phyloP scores from a whole-genome alignment of 495 filamentous ascomycete species.

The Penicillium lagena region DNA sequence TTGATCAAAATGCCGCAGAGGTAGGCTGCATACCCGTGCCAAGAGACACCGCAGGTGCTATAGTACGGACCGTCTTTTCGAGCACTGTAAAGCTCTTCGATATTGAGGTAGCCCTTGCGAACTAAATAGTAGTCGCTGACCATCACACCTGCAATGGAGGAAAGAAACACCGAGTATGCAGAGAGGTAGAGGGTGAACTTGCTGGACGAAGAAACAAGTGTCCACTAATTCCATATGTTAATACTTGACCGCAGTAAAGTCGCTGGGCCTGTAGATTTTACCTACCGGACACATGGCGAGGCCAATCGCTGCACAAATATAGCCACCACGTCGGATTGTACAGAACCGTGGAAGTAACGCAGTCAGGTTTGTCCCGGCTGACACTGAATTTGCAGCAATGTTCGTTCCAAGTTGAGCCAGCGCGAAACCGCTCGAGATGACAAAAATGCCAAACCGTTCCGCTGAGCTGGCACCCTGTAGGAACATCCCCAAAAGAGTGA shows the following conservation, averaged over 20 bases:
- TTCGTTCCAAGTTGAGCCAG: slow-evolving; percentile 90
- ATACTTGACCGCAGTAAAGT: background rate
- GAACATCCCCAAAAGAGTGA: slow-evolving; percentile 68
- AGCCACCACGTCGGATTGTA: slow-evolving; percentile 86
- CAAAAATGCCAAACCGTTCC: slow-evolving; percentile 82
- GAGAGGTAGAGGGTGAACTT: slow-evolving; percentile 93
- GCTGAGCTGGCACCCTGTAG: slow-evolving; percentile 64
- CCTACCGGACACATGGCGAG: slow-evolving; percentile 76
- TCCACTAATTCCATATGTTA: slow-evolving; percentile 47
- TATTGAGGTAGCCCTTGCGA: slow-evolving; percentile 75
- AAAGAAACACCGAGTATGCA: slow-evolving; percentile 93
- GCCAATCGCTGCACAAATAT: slow-evolving; percentile 78
- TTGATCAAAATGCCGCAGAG: slow-evolving; percentile 85
- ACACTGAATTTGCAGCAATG: slow-evolving; percentile 87
- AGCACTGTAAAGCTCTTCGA: slow-evolving; percentile 74
- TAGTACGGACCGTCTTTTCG: slow-evolving; percentile 63
- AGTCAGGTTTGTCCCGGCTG: slow-evolving; percentile 86
- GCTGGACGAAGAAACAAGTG: slow-evolving; percentile 69
- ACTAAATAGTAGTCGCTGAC: slow-evolving; percentile 87
- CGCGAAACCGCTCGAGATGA: slow-evolving; percentile 76
- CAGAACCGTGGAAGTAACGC: slow-evolving; percentile 78
- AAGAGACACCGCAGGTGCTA: slow-evolving; percentile 67
- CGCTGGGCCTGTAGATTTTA: background rate
- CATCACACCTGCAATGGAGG: slow-evolving; percentile 89
- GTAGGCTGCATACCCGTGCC: slow-evolving; percentile 79